Evolutionary conservation across 805 yeast genomes (phyloP).

Genomic region (Soucietia sequanensis): DNA sequence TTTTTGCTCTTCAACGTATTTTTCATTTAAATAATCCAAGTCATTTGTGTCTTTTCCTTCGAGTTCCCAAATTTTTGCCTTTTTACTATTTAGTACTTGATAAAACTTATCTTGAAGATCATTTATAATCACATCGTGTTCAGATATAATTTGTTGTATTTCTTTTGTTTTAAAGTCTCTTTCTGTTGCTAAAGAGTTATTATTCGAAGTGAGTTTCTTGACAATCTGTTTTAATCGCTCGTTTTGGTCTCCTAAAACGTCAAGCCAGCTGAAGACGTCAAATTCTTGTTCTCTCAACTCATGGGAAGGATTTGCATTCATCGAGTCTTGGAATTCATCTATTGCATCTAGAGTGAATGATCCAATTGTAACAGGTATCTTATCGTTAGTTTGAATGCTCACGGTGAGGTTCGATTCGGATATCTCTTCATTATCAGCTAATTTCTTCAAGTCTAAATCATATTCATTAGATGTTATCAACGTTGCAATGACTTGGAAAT

Average conservation of each 20-base stretch:
- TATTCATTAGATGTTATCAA: conserved; percentile 23
- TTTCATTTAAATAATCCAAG: conserved; percentile 16
- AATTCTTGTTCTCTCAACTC: no score
- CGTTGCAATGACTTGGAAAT: conserved; percentile 14
- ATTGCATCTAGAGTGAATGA: conserved; percentile 16
- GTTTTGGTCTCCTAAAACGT: conserved; percentile 7
- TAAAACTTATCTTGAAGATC: conserved; percentile 27
- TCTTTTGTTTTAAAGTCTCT: conserved; percentile 8
- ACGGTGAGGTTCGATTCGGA: conserved; percentile 14
- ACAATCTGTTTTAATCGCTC: conserved; percentile 4
- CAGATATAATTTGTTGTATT: conserved; percentile 3
- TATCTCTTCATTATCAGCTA: conserved; percentile 21
- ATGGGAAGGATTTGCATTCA: not conserved
- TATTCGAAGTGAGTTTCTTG: conserved; percentile 5
- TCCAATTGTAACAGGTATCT: conserved; percentile 26
- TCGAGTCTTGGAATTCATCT: conserved; percentile 13
- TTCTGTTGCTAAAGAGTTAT: conserved; percentile 7
- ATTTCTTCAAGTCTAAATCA: conserved; percentile 19
- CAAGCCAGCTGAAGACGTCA: conserved; percentile 27
- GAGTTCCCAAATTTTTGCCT: conserved; percentile 28
- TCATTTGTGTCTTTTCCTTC: conserved; percentile 4
- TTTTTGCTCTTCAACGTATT: conserved; percentile 11
- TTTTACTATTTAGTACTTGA: conserved; percentile 26
- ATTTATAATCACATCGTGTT: conserved; percentile 16
- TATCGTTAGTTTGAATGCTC: conserved; percentile 19